These are phyloP conservation scores for Neofusicoccum umdonicola DNA, from an alignment of 2,329 filamentous ascomycete genomes.

Conservation along the genomic window DNA sequence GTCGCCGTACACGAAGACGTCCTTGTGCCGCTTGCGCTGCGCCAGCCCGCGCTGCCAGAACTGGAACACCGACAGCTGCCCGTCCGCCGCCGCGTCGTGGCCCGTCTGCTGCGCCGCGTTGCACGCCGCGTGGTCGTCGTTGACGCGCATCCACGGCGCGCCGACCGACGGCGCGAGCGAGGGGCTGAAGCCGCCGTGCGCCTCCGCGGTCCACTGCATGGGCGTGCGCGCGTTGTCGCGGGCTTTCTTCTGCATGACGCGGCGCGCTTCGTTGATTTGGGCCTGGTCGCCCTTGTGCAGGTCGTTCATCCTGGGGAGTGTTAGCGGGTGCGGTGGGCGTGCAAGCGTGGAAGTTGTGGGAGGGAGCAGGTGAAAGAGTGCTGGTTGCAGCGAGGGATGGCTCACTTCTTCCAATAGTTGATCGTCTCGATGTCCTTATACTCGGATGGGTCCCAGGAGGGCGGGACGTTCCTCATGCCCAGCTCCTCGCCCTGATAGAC, in stretches of 20 bases:
- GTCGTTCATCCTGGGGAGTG: slow-evolving; percentile 25
- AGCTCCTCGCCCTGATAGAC: slow-evolving; percentile 54
- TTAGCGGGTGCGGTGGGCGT: not conserved
- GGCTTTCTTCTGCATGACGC: slow-evolving; percentile 50
- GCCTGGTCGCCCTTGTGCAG: slow-evolving; percentile 29
- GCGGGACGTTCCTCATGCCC: slow-evolving; percentile 50
- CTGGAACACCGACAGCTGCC: slow-evolving; percentile 49
- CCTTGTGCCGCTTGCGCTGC: slow-evolving; percentile 55
- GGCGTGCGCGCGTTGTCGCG: slow-evolving; percentile 66
- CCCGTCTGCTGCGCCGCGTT: slow-evolving; percentile 57
- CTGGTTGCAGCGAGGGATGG: not conserved
- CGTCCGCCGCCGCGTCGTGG: not conserved
- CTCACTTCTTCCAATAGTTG: slow-evolving; percentile 49
- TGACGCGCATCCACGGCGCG: slow-evolving; percentile 60
- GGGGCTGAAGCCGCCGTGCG: slow-evolving; percentile 58
- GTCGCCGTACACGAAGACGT: slow-evolving; percentile 61
- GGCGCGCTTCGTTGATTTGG: slow-evolving; percentile 29
- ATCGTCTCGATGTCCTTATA: slow-evolving; percentile 55
- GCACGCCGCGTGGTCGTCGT: slow-evolving; percentile 53
- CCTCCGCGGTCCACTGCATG: slow-evolving; percentile 61
- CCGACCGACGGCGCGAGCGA: slow-evolving; percentile 42
- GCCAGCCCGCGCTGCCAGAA: slow-evolving; percentile 61
- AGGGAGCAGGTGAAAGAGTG: not conserved
- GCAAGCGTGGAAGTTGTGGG: too few relatives aligned
- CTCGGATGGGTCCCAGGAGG: slow-evolving; percentile 44